Evolutionary conservation across 768 basidiomycete genomes (phyloP), one percentile per base, ranked within the genome.

Genomic region (Ephemerocybe angulata): DNA sequence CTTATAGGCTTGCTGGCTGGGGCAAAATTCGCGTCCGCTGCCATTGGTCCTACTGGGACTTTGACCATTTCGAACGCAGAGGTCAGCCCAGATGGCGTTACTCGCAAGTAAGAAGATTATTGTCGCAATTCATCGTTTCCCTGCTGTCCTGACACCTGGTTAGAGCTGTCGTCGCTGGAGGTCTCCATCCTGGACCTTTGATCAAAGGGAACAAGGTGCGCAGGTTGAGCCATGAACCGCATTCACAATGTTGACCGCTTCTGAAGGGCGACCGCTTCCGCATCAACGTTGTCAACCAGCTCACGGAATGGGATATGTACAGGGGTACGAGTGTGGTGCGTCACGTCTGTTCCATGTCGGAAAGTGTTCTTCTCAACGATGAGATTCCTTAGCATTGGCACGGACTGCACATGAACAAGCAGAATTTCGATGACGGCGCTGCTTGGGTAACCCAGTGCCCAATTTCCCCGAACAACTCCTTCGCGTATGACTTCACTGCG

Each of bases 251-350:
- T n/a, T n/a, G n/a, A n/a, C n/a, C n/a, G n/a, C n/a, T 63, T 35
- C 17, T 17, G 33, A 35, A 48, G 29, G 5, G 49, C 13, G 12
- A 19, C 24, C 42, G 4, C 6, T 80, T 80, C 59, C 43, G 56
- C 25, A 62, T 85, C 40, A 80, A 81, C 43, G 80, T 85, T 3
- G 66, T 74, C 17, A 73, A 82, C 55, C 28, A 62, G 13, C 69
- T 84, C 22, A 71, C 66, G 0, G 79, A 86, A 40, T 69, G 71
- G 1, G 68, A 76, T 0, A 82, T 85, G 82, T 57, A 75, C 28
- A n/a, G n/a, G n/a, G 69, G 66, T 4, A 84, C 83, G 10, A 78
- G 75, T 29, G 75, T 84, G 29, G 82, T 83, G 41, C 55, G 78
- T 60, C 19, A n/a, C n/a, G n/a, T n/a, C n/a, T n/a, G n/a, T 30